A percentile compares a stretch with the other conserved stretches of the same genome.
Evolutionary conservation across 1,284 basidiomycete species (phyloP).

Genomic region (Apiotrichum porosum): DNA sequence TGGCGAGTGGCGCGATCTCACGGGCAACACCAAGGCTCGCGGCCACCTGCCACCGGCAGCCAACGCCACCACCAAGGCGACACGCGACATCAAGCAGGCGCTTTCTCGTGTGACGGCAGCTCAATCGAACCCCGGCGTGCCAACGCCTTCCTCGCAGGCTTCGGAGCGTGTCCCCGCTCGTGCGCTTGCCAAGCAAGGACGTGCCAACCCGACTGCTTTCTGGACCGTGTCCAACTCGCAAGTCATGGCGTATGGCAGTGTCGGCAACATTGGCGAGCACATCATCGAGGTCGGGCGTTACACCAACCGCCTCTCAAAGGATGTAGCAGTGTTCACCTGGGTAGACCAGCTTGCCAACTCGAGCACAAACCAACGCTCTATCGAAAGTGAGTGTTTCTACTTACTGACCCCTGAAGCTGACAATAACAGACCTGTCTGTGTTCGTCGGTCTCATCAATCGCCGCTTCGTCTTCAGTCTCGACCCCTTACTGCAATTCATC

Average conservation of each 20-base stretch:
- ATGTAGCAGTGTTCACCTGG: slow-evolving; percentile 83
- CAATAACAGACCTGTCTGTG: slow-evolving; percentile 67
- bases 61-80: slow-evolving; percentile 45
- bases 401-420: background rate
- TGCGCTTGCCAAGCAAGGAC: slow-evolving; percentile 86
- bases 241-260: slow-evolving; percentile 94
- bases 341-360: slow-evolving; percentile 83
- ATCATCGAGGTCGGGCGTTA: slow-evolving; percentile 88
- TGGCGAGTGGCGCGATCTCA: slow-evolving; percentile 85
- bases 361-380: slow-evolving; percentile 83
- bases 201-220: slow-evolving; percentile 88
- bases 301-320: slow-evolving; percentile 86
- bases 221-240: slow-evolving; percentile 87
- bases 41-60: slow-evolving; percentile 34
- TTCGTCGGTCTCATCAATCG: slow-evolving; percentile 91
- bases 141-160: slow-evolving; percentile 10
- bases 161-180: slow-evolving; percentile 56
- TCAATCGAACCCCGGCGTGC: slow-evolving; percentile 5
- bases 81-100: slow-evolving; percentile 51
- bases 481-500: slow-evolving; percentile 81
- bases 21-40: slow-evolving; percentile 43
- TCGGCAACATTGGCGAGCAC: slow-evolving; percentile 87
- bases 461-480: slow-evolving; percentile 73
- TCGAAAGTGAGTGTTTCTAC: slow-evolving; percentile 66
- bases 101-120: slow-evolving; percentile 48